phyloP scores from a whole-genome alignment of 2,329 filamentous ascomycete genomes.

The Hirsutella minnesotensis region DNA sequence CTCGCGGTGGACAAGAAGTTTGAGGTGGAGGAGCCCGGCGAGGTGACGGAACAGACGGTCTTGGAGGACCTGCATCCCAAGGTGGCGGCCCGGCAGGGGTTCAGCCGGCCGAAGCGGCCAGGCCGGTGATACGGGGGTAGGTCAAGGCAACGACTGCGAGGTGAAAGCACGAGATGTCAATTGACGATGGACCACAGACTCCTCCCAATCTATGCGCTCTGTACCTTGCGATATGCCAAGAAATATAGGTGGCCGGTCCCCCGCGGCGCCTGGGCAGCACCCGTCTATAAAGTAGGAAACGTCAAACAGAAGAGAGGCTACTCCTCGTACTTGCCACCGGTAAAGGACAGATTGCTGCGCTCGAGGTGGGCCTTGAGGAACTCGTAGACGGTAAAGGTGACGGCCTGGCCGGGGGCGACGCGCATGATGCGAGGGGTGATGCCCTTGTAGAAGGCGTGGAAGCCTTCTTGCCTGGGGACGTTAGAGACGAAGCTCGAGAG shows the following conservation, averaged over 20 bases:
- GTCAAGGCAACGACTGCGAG: too few species aligned
- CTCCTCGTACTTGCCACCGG: conserved; percentile 57
- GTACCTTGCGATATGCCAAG: not conserved
- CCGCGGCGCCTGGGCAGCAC: too few species aligned
- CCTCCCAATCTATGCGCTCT: not conserved
- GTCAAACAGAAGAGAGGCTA: conserved; percentile 20
- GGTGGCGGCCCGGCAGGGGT: conserved; percentile 53
- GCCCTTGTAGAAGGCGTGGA: conserved; percentile 96
- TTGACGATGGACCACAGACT: not conserved
- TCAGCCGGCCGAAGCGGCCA: conserved; percentile 69
- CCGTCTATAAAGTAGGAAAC: too few species aligned
- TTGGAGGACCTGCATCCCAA: conserved; percentile 57
- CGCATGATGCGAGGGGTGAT: conserved; percentile 97
- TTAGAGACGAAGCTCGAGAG: not conserved
- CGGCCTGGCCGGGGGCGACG: conserved; percentile 86
- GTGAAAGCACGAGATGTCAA: too few species aligned
- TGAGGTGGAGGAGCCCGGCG: conserved; percentile 53
- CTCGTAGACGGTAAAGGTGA: conserved; percentile 68
- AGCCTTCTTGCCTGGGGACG: conserved; percentile 66
- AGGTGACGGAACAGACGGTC: conserved; percentile 57
- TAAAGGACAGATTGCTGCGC: conserved; percentile 46
- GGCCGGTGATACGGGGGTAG: conserved; percentile 38
- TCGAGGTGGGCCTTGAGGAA: conserved; percentile 64
- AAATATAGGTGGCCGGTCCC: too few species aligned
- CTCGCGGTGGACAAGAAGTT: conserved; percentile 59